These are phyloP conservation scores for Tolypocladium tropicale DNA, from an alignment of 2,329 filamentous ascomycete genomes.

Conservation along the genomic window DNA sequence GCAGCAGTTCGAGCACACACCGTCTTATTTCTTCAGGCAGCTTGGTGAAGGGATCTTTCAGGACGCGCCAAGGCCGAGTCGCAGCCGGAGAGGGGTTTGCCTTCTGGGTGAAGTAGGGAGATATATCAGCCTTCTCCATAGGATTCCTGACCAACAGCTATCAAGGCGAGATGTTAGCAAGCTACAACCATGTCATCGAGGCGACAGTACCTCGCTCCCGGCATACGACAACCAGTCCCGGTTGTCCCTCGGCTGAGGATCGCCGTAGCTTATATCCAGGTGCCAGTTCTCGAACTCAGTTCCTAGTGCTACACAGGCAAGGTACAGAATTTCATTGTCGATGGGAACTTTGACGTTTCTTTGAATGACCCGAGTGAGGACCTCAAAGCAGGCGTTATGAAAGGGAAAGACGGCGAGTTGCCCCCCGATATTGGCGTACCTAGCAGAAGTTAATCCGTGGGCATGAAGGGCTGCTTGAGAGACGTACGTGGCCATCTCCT, in stretches of 20 bases:
- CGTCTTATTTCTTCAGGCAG: not conserved
- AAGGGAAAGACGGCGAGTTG: not conserved
- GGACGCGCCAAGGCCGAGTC: not conserved
- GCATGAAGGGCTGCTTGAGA: not conserved
- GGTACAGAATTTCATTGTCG: not conserved
- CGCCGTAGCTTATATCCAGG: not conserved
- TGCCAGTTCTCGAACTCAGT: not conserved
- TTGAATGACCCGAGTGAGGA: not conserved
- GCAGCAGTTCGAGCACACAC: not conserved
- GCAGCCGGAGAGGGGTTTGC: not conserved
- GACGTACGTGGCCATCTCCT: not conserved
- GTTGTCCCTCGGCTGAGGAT: not conserved
- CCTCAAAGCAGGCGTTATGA: not conserved
- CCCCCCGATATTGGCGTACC: not conserved
- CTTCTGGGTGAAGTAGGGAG: not conserved
- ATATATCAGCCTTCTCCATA: not conserved
- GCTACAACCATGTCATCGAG: not conserved
- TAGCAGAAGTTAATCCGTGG: not conserved
- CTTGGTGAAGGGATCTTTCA: not conserved
- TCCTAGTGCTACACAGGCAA: not conserved
- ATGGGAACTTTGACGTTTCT: not conserved
- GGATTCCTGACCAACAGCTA: not conserved
- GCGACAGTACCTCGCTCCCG: not conserved
- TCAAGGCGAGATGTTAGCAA: not conserved
- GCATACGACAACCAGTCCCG: not conserved